A percentile compares a stretch with the other conserved stretches of the same genome.
Evolutionary conservation across 2,329 filamentous ascomycete genomes (phyloP).

Genomic region (Pleomassaria siparia): DNA sequence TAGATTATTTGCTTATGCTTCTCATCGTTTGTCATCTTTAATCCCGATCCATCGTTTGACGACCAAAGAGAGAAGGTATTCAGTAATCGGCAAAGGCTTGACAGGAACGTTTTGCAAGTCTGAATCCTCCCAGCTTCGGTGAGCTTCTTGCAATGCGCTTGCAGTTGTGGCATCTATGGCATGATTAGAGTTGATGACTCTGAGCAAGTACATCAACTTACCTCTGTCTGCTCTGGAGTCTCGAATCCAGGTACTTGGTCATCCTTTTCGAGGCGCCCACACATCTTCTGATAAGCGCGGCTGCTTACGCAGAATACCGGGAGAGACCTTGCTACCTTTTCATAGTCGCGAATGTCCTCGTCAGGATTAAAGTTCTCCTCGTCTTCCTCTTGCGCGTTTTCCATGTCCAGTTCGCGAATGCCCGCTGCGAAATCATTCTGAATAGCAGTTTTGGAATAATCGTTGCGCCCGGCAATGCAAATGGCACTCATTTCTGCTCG

Average conservation of each 20-base stretch:
- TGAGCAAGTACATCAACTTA: constrained; percentile 10
- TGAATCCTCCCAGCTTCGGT: constrained; percentile 54
- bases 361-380: constrained; percentile 58
- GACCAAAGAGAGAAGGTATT: constrained; percentile 58
- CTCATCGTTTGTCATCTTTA: constrained; percentile 45
- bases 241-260: constrained; percentile 55
- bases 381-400: constrained; percentile 55
- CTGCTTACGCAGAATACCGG: constrained; percentile 68
- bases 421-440: constrained; percentile 61
- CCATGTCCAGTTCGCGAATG: constrained; percentile 62
- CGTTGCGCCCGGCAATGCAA: constrained; percentile 59
- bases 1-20: constrained; percentile 44
- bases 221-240: constrained; percentile 56
- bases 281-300: constrained; percentile 64
- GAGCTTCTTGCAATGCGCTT: constrained; percentile 60
- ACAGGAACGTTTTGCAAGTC: constrained; percentile 54
- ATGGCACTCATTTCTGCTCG: constrained; percentile 40
- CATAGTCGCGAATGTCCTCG: constrained; percentile 59
- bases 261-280: constrained; percentile 57
- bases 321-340: constrained; percentile 56
- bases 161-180: constrained; percentile 54
- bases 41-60: constrained; percentile 45
- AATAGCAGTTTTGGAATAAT: constrained; percentile 58
- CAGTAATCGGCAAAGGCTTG: constrained; percentile 53
- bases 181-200: neutral